These are phyloP conservation scores for Geranomyces michiganensis DNA, from an alignment of 192 early-diverging fungal genomes.

Conservation along the genomic window DNA sequence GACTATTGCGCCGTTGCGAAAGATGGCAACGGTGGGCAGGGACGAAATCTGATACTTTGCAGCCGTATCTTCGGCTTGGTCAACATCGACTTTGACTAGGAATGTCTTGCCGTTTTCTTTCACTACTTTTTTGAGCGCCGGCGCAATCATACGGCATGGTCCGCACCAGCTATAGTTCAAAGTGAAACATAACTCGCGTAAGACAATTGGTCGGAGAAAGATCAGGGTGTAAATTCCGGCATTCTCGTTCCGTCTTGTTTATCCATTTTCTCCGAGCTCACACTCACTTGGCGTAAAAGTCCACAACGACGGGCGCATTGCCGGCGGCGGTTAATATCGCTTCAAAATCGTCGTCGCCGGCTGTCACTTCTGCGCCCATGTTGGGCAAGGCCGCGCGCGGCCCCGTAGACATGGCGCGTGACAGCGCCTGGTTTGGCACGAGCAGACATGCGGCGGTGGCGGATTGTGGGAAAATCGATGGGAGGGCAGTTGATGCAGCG, in stretches of 20 bases:
- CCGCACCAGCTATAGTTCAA: conserved; percentile 72
- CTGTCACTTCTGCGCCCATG: conserved; percentile 59
- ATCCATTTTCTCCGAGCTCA: no score
- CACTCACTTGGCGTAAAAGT: conserved; percentile 76
- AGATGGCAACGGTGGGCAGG: conserved; percentile 75
- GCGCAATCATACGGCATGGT: conserved; percentile 78
- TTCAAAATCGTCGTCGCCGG: conserved; percentile 61
- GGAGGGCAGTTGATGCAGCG: background rate
- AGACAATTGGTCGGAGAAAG: no score
- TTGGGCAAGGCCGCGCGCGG: background rate
- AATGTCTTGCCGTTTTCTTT: conserved; percentile 64
- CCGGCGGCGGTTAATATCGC: conserved; percentile 59
- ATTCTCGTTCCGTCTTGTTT: background rate
- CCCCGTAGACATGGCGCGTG: background rate
- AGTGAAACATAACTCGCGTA: background rate
- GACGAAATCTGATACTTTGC: conserved; percentile 68
- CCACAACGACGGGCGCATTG: conserved; percentile 71
- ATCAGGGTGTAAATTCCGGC: no score
- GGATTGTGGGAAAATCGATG: background rate
- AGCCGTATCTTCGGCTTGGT: conserved; percentile 64
- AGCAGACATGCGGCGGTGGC: background rate
- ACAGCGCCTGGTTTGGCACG: background rate
- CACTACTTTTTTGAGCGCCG: conserved; percentile 68
- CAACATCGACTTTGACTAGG: conserved; percentile 78
- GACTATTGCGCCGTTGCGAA: conserved; percentile 64